These are phyloP conservation scores for Cryptosporidium felis DNA, from an alignment of 169 alveolate species.

Conservation along the genomic window DNA sequence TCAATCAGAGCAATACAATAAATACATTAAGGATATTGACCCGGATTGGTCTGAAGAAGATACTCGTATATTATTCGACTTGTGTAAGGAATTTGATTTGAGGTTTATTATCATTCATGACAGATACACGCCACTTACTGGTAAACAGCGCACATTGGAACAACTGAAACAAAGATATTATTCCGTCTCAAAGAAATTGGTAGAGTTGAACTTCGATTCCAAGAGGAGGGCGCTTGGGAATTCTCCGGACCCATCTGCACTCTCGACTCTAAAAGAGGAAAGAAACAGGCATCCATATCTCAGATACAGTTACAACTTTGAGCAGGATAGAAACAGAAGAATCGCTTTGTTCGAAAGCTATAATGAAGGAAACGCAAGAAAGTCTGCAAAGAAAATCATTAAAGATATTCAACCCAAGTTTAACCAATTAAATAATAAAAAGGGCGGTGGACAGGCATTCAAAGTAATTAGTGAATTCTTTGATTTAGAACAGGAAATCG, in stretches of 20 bases:
- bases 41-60: conserved; percentile 84
- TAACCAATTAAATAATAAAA: neutral
- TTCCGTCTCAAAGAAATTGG: conserved; percentile 81
- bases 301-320: conserved; percentile 81
- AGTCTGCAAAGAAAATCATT: conserved; percentile 13
- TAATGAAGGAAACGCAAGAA: neutral
- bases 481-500: conserved; percentile 36
- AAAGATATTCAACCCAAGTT: conserved; percentile 18
- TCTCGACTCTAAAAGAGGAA: conserved; percentile 80
- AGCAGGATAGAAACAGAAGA: conserved; percentile 83
- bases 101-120: conserved; percentile 83
- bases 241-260: conserved; percentile 79
- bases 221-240: conserved; percentile 81
- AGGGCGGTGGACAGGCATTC: neutral
- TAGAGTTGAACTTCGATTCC: conserved; percentile 81
- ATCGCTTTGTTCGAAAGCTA: conserved; percentile 6
- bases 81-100: conserved; percentile 85
- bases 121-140: conserved; percentile 77
- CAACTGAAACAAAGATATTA: conserved; percentile 84
- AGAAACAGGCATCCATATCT: conserved; percentile 82
- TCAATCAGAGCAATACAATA: conserved; percentile 58
- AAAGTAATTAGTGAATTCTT: conserved; percentile 1
- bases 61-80: conserved; percentile 82
- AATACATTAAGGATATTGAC: conserved; percentile 46
- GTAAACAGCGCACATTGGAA: conserved; percentile 77